Percentiles rank a stretch among this genome's conserved stretches.
phyloP scores from a whole-genome alignment of 176 grass and related monocot species.

The Oryza officinalis region DNA sequence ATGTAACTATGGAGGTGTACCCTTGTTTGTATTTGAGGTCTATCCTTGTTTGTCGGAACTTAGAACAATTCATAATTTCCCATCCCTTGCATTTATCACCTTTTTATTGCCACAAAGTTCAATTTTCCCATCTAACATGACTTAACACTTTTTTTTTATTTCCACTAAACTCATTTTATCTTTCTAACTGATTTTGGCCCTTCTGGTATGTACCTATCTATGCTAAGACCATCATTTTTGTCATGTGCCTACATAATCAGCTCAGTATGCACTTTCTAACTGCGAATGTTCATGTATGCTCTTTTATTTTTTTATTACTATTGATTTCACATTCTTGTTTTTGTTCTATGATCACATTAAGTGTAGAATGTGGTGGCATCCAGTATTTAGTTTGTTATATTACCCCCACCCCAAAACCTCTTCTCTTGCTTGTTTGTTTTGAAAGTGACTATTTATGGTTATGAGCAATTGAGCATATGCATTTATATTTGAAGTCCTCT shows the following conservation, averaged over 20 bases:
- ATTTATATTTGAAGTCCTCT: background rate
- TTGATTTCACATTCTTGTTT: background rate
- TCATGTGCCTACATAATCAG: background rate
- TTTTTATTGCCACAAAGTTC: background rate
- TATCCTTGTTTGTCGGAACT: background rate
- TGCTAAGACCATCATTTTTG: too few species aligned
- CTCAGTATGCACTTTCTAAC: background rate
- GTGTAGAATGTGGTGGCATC: background rate
- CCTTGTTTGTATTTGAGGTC: background rate
- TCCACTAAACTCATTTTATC: background rate
- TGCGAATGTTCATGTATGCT: background rate
- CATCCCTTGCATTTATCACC: background rate
- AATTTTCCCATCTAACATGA: background rate
- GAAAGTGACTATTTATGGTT: background rate
- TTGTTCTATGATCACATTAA: background rate
- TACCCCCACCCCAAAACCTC: background rate
- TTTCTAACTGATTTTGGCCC: background rate
- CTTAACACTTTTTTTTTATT: background rate
- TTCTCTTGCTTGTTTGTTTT: background rate
- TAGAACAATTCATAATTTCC: background rate
- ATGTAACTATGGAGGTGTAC: background rate
- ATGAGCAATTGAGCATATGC: background rate
- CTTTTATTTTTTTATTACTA: background rate
- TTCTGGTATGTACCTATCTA: background rate
- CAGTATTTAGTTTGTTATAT: background rate